Percentiles rank a stretch among this genome's conserved stretches.
phyloP scores from a whole-genome alignment of 2,329 filamentous ascomycete species.

The Aspergillus fructus region DNA sequence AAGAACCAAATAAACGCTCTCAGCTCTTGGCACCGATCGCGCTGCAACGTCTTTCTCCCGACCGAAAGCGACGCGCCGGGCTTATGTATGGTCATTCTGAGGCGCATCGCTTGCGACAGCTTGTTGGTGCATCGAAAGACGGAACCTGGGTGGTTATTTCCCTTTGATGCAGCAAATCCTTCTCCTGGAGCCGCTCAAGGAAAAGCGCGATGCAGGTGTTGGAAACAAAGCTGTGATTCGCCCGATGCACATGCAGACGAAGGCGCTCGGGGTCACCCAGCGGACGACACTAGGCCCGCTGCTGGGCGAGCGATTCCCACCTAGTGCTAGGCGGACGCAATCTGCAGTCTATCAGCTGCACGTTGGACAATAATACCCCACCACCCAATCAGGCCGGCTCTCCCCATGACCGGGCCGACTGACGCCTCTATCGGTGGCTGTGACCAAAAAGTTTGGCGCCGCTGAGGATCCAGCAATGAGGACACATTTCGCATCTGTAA shows the following conservation, averaged over 20 bases:
- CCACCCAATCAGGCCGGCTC: slow-evolving; percentile 11
- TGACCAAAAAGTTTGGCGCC: slow-evolving; percentile 1
- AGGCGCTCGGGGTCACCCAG: slow-evolving; percentile 11
- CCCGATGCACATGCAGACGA: slow-evolving; percentile 15
- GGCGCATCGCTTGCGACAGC: slow-evolving; percentile 7
- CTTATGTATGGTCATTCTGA: slow-evolving; percentile 19
- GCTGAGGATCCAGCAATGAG: not conserved
- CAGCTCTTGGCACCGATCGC: slow-evolving; percentile 5
- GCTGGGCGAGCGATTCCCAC: not conserved
- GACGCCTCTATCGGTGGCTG: slow-evolving; percentile 14
- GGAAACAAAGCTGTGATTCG: slow-evolving; percentile 18
- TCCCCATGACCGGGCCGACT: slow-evolving; percentile 15
- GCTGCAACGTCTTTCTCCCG: not conserved
- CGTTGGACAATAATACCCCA: slow-evolving; percentile 14
- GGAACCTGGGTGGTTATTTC: slow-evolving; percentile 10
- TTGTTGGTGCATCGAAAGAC: slow-evolving; percentile 6
- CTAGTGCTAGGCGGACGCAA: not conserved
- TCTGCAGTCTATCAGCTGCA: slow-evolving; percentile 24
- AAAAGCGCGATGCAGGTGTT: slow-evolving; percentile 24
- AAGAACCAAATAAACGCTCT: not conserved
- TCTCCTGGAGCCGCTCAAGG: slow-evolving; percentile 17
- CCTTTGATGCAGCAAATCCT: slow-evolving; percentile 10
- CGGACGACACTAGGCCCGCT: not conserved
- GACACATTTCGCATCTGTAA: slow-evolving; percentile 1
- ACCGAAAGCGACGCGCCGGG: slow-evolving; percentile 3